Conservation (phyloP, 805 yeast genomes). For the Osmozyma mogii region DNA sequence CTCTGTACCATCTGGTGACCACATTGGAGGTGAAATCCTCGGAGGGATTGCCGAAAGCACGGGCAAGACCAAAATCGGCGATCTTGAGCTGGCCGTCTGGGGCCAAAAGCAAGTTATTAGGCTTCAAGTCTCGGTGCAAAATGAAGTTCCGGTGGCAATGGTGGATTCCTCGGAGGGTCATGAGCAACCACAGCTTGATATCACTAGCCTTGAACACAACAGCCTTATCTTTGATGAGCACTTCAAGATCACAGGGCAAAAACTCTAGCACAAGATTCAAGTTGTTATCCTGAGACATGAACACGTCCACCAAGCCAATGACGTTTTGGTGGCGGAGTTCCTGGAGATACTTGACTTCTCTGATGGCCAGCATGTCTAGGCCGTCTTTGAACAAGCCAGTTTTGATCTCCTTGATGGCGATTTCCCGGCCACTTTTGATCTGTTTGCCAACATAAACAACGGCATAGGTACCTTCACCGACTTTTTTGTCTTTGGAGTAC, state of each 20-base stretch:
- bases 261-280: conserved; percentile 88
- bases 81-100: conserved; percentile 84
- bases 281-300: conserved; percentile 47
- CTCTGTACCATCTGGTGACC: conserved; percentile 96
- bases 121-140: conserved; percentile 88
- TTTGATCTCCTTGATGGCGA: conserved; percentile 94
- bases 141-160: conserved; percentile 92
- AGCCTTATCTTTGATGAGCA: conserved; percentile 71
- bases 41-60: conserved; percentile 67
- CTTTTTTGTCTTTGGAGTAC: conserved; percentile 62
- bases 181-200: conserved; percentile 86
- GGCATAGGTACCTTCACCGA: conserved; percentile 99
- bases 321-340: conserved; percentile 71
- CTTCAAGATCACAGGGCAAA: conserved; percentile 86
- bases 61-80: conserved; percentile 96
- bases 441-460: conserved; percentile 84
- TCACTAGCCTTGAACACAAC: conserved; percentile 78
- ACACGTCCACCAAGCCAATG: conserved; percentile 84
- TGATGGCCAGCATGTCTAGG: conserved; percentile 92
- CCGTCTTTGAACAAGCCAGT: conserved; percentile 94
- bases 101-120: conserved; percentile 79
- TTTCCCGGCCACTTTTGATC: conserved; percentile 42
- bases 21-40: conserved; percentile 85
- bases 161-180: conserved; percentile 91
- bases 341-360: conserved; percentile 84